Conservation (phyloP, 257 asterid genomes). For the Striga asiatica region DNA sequence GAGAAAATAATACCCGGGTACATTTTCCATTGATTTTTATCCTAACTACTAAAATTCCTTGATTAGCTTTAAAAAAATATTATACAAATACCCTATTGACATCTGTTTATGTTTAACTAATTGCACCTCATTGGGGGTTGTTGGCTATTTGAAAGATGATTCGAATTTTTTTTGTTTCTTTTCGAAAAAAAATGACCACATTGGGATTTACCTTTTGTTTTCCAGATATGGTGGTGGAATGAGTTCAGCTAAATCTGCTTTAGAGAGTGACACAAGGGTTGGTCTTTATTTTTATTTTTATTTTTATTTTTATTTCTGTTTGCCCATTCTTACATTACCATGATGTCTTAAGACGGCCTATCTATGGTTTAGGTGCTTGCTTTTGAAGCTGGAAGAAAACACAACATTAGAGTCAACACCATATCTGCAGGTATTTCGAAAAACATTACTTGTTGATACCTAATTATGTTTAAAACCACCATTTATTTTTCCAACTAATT, state of each 20-base stretch:
- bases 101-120: background rate
- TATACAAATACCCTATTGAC: background rate
- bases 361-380: slow-evolving; percentile 63
- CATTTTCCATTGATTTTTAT: background rate
- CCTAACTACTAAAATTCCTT: no score
- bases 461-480: no score
- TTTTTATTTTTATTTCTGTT: background rate
- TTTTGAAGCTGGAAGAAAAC: slow-evolving; percentile 91
- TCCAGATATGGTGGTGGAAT: slow-evolving; percentile 93
- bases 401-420: slow-evolving; percentile 77
- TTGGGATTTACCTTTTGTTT: slow-evolving; percentile 3
- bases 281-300: slow-evolving; percentile 14
- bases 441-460: no score
- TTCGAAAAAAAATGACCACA: slow-evolving; percentile 4
- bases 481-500: no score
- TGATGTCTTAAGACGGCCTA: slow-evolving; percentile 8
- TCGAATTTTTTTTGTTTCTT: no score
- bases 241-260: slow-evolving; percentile 97
- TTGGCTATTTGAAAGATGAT: no score
- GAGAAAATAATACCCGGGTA: slow-evolving; percentile 97
- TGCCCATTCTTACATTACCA: background rate
- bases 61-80: no score
- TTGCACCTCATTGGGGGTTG: background rate
- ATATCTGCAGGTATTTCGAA: slow-evolving; percentile 87
- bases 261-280: slow-evolving; percentile 86